Percentiles rank a stretch among this genome's conserved stretches.
These are phyloP conservation scores for Debaryomycetaceae sp. DNA, from an alignment of 1,139 yeast genomes.

Conservation along the genomic window DNA sequence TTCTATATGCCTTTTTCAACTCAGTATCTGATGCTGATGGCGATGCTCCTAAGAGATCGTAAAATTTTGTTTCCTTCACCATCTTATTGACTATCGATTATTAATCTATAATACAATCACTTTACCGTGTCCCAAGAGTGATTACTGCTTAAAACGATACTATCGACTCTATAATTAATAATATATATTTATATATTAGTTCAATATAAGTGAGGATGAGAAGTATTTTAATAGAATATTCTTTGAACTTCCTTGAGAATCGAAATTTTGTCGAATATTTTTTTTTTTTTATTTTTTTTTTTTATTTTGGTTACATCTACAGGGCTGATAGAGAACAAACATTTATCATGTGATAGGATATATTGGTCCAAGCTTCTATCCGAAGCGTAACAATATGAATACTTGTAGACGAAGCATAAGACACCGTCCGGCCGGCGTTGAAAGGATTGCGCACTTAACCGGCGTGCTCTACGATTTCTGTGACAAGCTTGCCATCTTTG, in stretches of 20 bases:
- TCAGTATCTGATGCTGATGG: constrained; percentile 77
- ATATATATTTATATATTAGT: background rate
- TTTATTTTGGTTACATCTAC: too few species aligned
- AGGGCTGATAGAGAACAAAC: background rate
- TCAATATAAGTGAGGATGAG: background rate
- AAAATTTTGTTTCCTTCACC: constrained; percentile 89
- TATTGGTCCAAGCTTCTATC: background rate
- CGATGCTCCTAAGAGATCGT: constrained; percentile 80
- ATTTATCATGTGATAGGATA: background rate
- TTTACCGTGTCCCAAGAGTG: too few species aligned
- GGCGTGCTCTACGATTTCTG: constrained; percentile 48
- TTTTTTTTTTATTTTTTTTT: too few species aligned
- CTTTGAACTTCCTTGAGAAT: constrained; percentile 7
- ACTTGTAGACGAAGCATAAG: background rate
- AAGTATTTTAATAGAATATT: constrained; percentile 8
- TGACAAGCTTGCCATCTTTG: constrained; percentile 37
- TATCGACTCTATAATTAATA: background rate
- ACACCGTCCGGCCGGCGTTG: background rate
- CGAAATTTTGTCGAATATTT: constrained; percentile 3
- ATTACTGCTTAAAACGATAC: too few species aligned
- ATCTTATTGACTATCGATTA: constrained; percentile 27
- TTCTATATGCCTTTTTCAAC: constrained; percentile 93
- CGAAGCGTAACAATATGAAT: background rate
- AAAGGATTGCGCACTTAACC: constrained; percentile 20
- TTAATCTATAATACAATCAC: constrained; percentile 1